phyloP scores from a whole-genome alignment of 495 filamentous ascomycete species.

The Aspergillus biplanus region DNA sequence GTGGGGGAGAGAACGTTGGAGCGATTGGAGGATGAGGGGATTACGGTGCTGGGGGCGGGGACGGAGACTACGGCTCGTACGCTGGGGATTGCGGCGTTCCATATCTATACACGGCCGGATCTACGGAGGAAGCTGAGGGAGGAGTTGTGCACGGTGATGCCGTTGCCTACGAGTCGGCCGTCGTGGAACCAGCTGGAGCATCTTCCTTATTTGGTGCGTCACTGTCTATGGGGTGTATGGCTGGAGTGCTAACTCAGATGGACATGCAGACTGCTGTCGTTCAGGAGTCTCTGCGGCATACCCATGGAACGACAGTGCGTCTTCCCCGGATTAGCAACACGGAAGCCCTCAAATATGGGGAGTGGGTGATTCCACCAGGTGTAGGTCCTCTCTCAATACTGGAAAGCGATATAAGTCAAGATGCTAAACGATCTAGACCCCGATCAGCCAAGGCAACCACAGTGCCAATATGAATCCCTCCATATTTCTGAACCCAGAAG shows the following conservation, averaged over 20 bases:
- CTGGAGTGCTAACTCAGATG: background rate
- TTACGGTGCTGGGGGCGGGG: constrained; percentile 43
- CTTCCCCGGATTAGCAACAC: constrained; percentile 44
- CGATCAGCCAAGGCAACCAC: constrained; percentile 51
- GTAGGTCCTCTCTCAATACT: constrained; percentile 27
- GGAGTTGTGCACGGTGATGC: constrained; percentile 36
- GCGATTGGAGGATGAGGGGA: constrained; percentile 44
- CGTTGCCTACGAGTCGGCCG: constrained; percentile 28
- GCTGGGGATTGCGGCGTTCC: constrained; percentile 27
- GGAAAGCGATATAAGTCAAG: too few relatives aligned
- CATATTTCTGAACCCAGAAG: constrained; percentile 50
- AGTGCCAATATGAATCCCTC: constrained; percentile 50
- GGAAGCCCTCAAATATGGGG: constrained; percentile 42
- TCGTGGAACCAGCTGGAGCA: constrained; percentile 50
- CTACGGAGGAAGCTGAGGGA: constrained; percentile 26
- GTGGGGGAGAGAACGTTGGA: constrained; percentile 27
- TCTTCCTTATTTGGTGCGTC: constrained; percentile 52
- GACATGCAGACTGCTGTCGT: constrained; percentile 42
- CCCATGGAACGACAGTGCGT: constrained; percentile 43
- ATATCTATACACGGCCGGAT: constrained; percentile 19
- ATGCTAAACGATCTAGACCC: constrained; percentile 10
- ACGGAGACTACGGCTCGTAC: constrained; percentile 46
- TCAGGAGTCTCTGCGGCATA: constrained; percentile 51
- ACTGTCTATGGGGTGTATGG: background rate
- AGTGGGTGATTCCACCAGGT: constrained; percentile 38